Evolutionary conservation across 2,329 filamentous ascomycete genomes (phyloP).

Genomic region (Apiospora hydei): DNA sequence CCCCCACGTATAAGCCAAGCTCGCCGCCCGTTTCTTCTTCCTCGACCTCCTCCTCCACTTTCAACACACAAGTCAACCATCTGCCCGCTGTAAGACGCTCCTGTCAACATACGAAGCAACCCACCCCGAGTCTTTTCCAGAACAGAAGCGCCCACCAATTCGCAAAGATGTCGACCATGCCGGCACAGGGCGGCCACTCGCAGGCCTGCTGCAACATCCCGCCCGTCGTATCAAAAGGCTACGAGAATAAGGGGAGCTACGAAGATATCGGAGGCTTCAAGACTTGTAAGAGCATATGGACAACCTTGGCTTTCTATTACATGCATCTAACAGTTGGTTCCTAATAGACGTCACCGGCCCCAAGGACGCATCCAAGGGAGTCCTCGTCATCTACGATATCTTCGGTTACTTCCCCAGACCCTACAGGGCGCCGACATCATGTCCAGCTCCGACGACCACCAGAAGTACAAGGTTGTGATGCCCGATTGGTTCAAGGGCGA

Average conservation of each 20-base stretch:
- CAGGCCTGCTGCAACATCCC: slow-evolving; percentile 66
- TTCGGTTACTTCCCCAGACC: slow-evolving; percentile 76
- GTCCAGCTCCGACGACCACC: slow-evolving; percentile 60
- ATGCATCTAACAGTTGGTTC: not conserved
- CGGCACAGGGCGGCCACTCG: slow-evolving; percentile 60
- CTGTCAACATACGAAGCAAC: not conserved
- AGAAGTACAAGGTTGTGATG: slow-evolving; percentile 85
- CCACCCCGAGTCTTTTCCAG: not conserved
- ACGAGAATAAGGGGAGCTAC: slow-evolving; percentile 63
- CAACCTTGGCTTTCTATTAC: not conserved
- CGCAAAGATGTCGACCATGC: slow-evolving; percentile 56
- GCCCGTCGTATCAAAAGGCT: slow-evolving; percentile 62
- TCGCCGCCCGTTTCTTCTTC: not conserved
- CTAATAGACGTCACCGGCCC: slow-evolving; percentile 57
- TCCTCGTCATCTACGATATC: slow-evolving; percentile 72
- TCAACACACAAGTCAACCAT: not conserved
- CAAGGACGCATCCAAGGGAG: slow-evolving; percentile 59
- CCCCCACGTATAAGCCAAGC: not conserved
- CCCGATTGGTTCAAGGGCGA: slow-evolving; percentile 89
- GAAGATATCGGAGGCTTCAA: slow-evolving; percentile 63
- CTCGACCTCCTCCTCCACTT: not conserved
- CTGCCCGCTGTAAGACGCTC: not conserved
- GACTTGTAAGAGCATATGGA: slow-evolving; percentile 49
- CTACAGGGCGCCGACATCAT: slow-evolving; percentile 75
- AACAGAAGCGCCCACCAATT: slow-evolving; percentile 18